A percentile compares a stretch with the other conserved stretches of the same genome.
Conservation (phyloP, 768 basidiomycete genomes). For the Termitomyces sp. region DNA sequence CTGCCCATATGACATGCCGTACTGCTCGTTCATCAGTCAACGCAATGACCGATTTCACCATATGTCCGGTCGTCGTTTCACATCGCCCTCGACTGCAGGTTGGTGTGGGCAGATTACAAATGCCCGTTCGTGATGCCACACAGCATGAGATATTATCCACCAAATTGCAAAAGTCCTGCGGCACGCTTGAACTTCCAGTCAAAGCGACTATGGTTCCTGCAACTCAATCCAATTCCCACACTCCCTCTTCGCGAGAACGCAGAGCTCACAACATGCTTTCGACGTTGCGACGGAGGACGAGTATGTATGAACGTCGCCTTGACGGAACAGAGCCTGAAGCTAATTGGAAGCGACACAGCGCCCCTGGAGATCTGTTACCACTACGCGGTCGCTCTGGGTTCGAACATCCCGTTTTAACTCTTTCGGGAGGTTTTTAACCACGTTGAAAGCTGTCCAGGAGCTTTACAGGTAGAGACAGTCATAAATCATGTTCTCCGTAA, state of each 20-base stretch:
- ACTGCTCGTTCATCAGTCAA: constrained; percentile 21
- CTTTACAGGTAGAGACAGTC: background rate
- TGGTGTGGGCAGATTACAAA: constrained; percentile 36
- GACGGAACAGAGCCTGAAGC: constrained; percentile 10
- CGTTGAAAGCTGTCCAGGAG: constrained; percentile 2
- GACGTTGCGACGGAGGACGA: constrained; percentile 53
- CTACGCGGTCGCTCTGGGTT: constrained; percentile 47
- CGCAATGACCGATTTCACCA: constrained; percentile 13
- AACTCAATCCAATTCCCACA: constrained; percentile 45
- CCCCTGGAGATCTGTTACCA: constrained; percentile 54
- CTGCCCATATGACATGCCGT: constrained; percentile 49
- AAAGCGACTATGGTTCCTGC: background rate
- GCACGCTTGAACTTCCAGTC: constrained; percentile 26
- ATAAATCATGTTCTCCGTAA: background rate
- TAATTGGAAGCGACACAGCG: constrained; percentile 52
- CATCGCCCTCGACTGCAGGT: constrained; percentile 22
- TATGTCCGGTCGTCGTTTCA: constrained; percentile 27
- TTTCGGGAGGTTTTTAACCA: constrained; percentile 48
- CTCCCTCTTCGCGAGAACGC: constrained; percentile 49
- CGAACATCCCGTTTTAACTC: constrained; percentile 49
- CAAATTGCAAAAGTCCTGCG: constrained; percentile 23
- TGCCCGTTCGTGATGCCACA: constrained; percentile 31
- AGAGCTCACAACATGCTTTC: constrained; percentile 62
- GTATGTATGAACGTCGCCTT: constrained; percentile 26
- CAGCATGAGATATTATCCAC: constrained; percentile 24